These are phyloP conservation scores for Acanthamoeba castellanii DNA, from an alignment of 208 protist genomes.

Conservation along the genomic window DNA sequence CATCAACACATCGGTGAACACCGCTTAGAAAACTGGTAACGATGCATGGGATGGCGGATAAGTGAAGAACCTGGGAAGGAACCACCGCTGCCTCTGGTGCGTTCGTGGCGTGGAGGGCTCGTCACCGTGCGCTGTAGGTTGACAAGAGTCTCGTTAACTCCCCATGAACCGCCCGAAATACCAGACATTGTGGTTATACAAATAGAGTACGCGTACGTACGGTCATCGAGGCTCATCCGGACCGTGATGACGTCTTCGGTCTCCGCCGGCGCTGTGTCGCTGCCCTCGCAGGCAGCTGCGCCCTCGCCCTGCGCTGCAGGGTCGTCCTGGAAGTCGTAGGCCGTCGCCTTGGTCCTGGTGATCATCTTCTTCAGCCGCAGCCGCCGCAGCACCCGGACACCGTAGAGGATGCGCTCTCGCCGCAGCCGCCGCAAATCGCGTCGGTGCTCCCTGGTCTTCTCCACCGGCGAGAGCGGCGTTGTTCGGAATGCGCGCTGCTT, in stretches of 20 bases:
- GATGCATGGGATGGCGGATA: neutral
- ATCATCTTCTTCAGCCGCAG: conserved; percentile 1
- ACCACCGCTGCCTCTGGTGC: neutral
- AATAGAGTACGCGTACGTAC: neutral
- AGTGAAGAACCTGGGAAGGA: neutral
- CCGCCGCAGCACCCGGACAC: neutral
- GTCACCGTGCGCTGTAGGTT: neutral
- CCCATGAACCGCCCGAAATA: neutral
- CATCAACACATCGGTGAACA: neutral
- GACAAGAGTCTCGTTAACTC: neutral
- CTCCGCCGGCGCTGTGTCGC: neutral
- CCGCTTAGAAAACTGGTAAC: neutral
- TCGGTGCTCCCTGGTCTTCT: neutral
- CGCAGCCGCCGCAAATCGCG: neutral
- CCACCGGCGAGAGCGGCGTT: neutral
- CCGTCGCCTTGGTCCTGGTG: neutral
- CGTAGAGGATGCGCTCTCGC: neutral
- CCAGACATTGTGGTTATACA: too few relatives aligned
- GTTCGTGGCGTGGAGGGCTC: neutral
- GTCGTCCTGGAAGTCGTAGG: neutral
- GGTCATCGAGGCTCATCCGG: neutral
- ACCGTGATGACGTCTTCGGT: neutral
- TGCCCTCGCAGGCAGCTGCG: neutral
- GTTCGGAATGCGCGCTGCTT: neutral
- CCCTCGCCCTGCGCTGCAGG: neutral